These are phyloP conservation scores for Vaccinium macrocarpon DNA, from an alignment of 148 eudicot species.

Conservation along the genomic window DNA sequence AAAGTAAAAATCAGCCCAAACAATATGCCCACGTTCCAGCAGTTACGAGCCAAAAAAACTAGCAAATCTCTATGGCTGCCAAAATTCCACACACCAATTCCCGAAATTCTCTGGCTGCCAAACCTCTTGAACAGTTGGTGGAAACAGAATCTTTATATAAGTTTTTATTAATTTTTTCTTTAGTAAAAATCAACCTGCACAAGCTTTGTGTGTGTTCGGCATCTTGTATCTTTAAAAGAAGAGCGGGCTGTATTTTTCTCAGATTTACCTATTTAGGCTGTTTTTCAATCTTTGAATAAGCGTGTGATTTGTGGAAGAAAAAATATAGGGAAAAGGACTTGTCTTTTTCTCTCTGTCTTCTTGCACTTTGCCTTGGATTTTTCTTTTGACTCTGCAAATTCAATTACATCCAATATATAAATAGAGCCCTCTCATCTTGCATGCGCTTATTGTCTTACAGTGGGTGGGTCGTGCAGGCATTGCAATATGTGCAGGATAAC, in stretches of 20 bases:
- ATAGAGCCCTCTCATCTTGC: not conserved
- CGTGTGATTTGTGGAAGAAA: not conserved
- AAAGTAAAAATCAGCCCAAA: too few relatives aligned
- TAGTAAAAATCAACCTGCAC: too few relatives aligned
- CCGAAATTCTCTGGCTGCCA: too few relatives aligned
- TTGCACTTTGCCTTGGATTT: not conserved
- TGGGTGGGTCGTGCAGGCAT: slow-evolving; percentile 50
- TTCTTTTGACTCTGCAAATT: not conserved
- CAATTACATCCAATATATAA: not conserved
- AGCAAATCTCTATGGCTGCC: too few relatives aligned
- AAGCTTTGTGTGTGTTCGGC: too few relatives aligned
- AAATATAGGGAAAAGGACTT: not conserved
- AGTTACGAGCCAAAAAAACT: too few relatives aligned
- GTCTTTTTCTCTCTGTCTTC: not conserved
- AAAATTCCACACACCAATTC: too few relatives aligned
- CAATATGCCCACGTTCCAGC: too few relatives aligned
- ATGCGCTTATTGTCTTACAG: not conserved
- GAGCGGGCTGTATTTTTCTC: not conserved
- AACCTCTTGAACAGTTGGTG: too few relatives aligned
- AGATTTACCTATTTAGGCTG: not conserved
- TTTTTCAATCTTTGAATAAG: not conserved
- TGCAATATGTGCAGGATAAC: slow-evolving; percentile 89
- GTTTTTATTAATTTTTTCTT: too few relatives aligned
- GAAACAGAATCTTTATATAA: too few relatives aligned
- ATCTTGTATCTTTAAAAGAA: not conserved